Conservation (phyloP, 805 yeast genomes). For the Candida chauliodis region DNA sequence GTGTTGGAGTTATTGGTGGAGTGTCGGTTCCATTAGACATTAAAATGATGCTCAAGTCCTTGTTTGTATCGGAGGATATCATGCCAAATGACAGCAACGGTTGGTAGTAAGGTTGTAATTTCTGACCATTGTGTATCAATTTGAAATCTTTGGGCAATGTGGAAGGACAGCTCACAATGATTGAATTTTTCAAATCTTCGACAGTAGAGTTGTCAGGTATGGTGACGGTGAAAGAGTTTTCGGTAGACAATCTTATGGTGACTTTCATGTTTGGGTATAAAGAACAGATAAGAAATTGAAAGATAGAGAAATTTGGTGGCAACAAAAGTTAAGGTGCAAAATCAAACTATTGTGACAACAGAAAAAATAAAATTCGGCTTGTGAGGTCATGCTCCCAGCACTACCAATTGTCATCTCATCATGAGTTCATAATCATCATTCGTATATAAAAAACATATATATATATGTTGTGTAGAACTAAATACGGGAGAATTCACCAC, state of each 20-base stretch:
- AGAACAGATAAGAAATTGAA: background rate
- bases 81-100: slow-evolving; percentile 21
- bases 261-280: slow-evolving; percentile 39
- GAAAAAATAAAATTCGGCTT: too few species aligned
- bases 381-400: too few species aligned
- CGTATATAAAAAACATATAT: background rate
- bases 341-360: too few species aligned
- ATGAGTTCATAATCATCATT: too few species aligned
- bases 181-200: slow-evolving; percentile 46
- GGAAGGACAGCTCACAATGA: slow-evolving; percentile 37
- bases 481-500: background rate
- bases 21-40: slow-evolving; percentile 27
- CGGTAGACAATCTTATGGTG: slow-evolving; percentile 46
- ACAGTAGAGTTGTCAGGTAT: slow-evolving; percentile 52
- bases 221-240: slow-evolving; percentile 42
- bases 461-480: background rate
- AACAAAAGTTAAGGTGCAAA: background rate
- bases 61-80: slow-evolving; percentile 12
- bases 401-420: background rate
- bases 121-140: slow-evolving; percentile 37
- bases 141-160: slow-evolving; percentile 36
- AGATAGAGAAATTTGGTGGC: background rate
- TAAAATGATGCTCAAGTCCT: slow-evolving; percentile 20
- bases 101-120: slow-evolving; percentile 26
- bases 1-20: slow-evolving; percentile 14